Evolutionary conservation across 164 flowering plant genomes (phyloP), one percentile per base, ranked within the genome.

Genomic region (Amborella trichopoda): DNA sequence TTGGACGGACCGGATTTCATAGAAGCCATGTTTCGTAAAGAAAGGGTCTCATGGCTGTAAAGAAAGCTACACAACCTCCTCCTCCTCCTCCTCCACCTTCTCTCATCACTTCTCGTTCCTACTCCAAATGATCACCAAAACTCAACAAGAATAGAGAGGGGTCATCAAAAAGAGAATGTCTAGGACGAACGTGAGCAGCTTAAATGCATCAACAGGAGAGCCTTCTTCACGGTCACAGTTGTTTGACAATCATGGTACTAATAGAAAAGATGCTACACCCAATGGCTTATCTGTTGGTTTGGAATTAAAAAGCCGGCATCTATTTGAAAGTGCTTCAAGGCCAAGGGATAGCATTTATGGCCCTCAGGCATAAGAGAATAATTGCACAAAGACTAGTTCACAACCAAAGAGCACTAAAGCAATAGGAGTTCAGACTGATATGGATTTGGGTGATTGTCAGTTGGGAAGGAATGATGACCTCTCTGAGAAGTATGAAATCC

Each of bases 341-440:
- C n/a, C n/a, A n/a, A n/a, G n/a, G n/a, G n/a, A n/a, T n/a, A n/a
- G n/a, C n/a, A n/a, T n/a, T n/a, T n/a, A n/a, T n/a, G n/a, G n/a
- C n/a, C n/a, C n/a, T n/a, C n/a, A 44, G 44, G 17, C 26, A 36
- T 44, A 54, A 64, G 38, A 28, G 25, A 22, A 21, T 36, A 16
- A 46, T 22, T 40, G 46, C 48, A 60, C 53, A 6, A 57, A 55
- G 27, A 39, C 44, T 23, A 37, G 48, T 20, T 28, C 46, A 28
- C 46, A 33, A 38, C 41, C 41, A 21, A 60, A 60, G 39, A 43
- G 13, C 34, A 40, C 61, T 42, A 73, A 68, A 67, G 53, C 66
- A 13, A 53, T 57, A n/a, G 95, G 95, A 61, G 67, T 84, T 52
- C 95, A 89, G 63, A 76, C 82, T 44, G 94, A 83, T 11, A 50